phyloP scores from a whole-genome alignment of 139 green algal genomes.

The Asterochloris sp. region DNA sequence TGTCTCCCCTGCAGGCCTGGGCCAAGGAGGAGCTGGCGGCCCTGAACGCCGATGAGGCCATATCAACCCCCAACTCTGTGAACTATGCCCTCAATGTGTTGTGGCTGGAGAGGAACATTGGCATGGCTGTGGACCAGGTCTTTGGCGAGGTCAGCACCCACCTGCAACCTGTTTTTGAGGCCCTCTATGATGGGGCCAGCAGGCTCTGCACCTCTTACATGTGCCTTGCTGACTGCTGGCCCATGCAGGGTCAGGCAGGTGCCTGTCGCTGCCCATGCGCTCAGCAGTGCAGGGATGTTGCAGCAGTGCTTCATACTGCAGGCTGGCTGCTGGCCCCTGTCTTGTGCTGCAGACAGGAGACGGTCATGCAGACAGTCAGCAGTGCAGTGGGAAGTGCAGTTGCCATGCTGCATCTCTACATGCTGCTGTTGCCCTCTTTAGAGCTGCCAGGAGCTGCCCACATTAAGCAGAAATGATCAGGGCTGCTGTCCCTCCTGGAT shows the following conservation, averaged over 20 bases:
- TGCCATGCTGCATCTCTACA: no score
- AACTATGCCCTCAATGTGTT: constrained; percentile 78
- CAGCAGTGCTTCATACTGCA: not conserved
- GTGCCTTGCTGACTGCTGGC: not conserved
- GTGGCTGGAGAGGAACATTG: constrained; percentile 88
- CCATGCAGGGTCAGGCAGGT: not conserved
- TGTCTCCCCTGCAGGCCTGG: not conserved
- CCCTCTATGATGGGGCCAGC: not conserved
- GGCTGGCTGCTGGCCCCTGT: not conserved
- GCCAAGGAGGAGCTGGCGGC: constrained; percentile 4
- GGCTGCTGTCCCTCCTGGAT: not conserved
- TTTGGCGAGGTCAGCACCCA: constrained; percentile 30
- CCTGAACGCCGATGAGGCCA: not conserved
- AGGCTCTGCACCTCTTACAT: not conserved
- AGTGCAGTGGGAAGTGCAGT: no score
- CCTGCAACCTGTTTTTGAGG: not conserved
- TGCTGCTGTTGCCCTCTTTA: not conserved
- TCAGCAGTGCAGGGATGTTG: not conserved
- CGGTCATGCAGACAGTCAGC: no score
- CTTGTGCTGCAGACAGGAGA: no score
- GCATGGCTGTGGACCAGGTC: constrained; percentile 83
- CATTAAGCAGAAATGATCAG: not conserved
- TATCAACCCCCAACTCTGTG: not conserved
- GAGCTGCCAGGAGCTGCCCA: not conserved
- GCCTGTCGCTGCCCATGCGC: not conserved